A percentile compares a stretch with the other conserved stretches of the same genome.
These are phyloP conservation scores for Tulasnella sp. DNA, from an alignment of 768 basidiomycete species.

Conservation along the genomic window DNA sequence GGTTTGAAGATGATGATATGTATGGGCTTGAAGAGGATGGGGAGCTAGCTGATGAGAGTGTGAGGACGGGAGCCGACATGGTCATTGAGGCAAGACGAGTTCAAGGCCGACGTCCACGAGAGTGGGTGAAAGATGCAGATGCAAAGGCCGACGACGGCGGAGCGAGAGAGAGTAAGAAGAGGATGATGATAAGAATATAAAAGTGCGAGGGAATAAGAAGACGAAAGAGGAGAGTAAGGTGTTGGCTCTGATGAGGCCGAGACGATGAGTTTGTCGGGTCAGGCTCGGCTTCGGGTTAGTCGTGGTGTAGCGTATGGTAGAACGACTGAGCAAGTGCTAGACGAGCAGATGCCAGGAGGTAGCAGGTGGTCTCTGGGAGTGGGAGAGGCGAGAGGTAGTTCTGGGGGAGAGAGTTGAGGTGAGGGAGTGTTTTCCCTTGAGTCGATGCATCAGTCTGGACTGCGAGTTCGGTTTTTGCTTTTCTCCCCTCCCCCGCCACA, in stretches of 20 bases:
- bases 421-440: not conserved
- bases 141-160: not conserved
- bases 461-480: not conserved
- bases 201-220: not conserved
- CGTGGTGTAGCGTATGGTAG: not conserved
- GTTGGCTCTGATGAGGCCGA: conserved; percentile 17
- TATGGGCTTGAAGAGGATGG: conserved; percentile 13
- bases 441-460: conserved; percentile 3
- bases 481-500: not conserved
- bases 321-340: not conserved
- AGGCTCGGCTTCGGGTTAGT: conserved; percentile 1
- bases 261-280: not conserved
- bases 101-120: not conserved
- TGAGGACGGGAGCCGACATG: conserved; percentile 21
- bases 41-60: conserved; percentile 18
- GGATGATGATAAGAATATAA: conserved; percentile 6
- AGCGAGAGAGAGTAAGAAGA: not conserved
- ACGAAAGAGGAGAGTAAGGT: conserved; percentile 9
- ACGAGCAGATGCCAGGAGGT: not conserved
- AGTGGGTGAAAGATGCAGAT: conserved; percentile 1
- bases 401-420: conserved; percentile 1
- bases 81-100: not conserved
- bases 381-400: not conserved
- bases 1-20: conserved; percentile 1
- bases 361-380: not conserved